These are phyloP conservation scores for Ogataea paraovalis DNA, from an alignment of 805 yeast species.

Conservation along the genomic window DNA sequence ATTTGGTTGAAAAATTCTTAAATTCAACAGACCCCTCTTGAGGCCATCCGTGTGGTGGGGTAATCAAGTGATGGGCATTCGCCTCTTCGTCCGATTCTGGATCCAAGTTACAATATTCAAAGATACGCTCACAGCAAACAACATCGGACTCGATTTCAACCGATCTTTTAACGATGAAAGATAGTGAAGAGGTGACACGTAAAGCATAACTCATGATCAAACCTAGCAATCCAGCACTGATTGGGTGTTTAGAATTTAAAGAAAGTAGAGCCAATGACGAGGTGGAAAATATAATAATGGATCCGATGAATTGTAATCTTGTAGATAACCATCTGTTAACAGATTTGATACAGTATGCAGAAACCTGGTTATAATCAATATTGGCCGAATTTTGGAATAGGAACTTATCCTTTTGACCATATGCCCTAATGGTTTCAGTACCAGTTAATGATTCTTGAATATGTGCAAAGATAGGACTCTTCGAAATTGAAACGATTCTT, in stretches of 20 bases:
- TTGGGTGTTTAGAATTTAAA: slow-evolving; percentile 36
- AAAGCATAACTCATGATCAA: slow-evolving; percentile 62
- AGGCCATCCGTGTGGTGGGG: slow-evolving; percentile 53
- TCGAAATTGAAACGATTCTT: slow-evolving; percentile 63
- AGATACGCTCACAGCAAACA: slow-evolving; percentile 86
- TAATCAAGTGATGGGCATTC: slow-evolving; percentile 29
- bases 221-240: slow-evolving; percentile 60
- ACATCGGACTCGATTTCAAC: slow-evolving; percentile 62
- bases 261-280: slow-evolving; percentile 43
- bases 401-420: slow-evolving; percentile 62
- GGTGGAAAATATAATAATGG: slow-evolving; percentile 48
- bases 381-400: slow-evolving; percentile 46
- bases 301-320: slow-evolving; percentile 59
- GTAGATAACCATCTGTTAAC: slow-evolving; percentile 65
- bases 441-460: slow-evolving; percentile 80
- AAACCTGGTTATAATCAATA: slow-evolving; percentile 45
- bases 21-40: slow-evolving; percentile 45
- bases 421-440: slow-evolving; percentile 74
- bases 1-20: slow-evolving; percentile 51
- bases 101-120: slow-evolving; percentile 75
- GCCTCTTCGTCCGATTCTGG: slow-evolving; percentile 70
- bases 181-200: slow-evolving; percentile 49
- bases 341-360: slow-evolving; percentile 47
- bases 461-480: slow-evolving; percentile 77
- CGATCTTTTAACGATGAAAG: slow-evolving; percentile 53